These are phyloP conservation scores for Allium fistulosum DNA, from an alignment of 106 monocot species.

Conservation along the genomic window DNA sequence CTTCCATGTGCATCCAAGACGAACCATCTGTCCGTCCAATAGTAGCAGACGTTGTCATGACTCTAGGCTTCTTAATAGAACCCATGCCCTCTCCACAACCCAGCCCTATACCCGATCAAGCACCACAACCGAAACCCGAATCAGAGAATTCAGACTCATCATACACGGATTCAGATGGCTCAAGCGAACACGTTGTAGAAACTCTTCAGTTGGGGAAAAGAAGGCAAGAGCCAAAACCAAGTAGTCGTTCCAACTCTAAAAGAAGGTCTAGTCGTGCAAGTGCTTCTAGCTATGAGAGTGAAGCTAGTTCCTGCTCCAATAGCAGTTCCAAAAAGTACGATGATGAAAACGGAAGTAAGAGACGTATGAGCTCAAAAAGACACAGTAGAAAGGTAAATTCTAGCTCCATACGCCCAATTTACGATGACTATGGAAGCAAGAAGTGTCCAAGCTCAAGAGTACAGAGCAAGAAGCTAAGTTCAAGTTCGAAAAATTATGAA, in stretches of 20 bases:
- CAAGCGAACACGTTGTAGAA: constrained; percentile 3
- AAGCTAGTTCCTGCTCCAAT: too few relatives aligned
- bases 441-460: neutral
- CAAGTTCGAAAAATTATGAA: neutral
- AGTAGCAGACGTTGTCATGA: constrained; percentile 70
- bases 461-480: neutral
- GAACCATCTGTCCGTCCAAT: constrained; percentile 73
- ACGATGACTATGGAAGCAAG: neutral
- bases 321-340: too few relatives aligned
- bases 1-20: constrained; percentile 92
- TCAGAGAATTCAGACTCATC: neutral
- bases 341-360: neutral
- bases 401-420: neutral
- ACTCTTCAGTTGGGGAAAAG: constrained; percentile 4
- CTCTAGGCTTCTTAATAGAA: constrained; percentile 57
- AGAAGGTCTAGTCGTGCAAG: neutral
- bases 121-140: neutral
- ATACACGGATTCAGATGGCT: neutral
- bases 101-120: neutral
- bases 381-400: neutral
- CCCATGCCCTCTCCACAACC: neutral
- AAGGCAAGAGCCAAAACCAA: too few relatives aligned
- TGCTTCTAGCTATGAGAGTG: too few relatives aligned
- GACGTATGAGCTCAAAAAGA: neutral
- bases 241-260: neutral